A percentile compares a stretch with the other conserved stretches of the same genome.
These are phyloP conservation scores for Mortierella sp. DNA, from an alignment of 371 early-diverging fungal species.

Conservation along the genomic window DNA sequence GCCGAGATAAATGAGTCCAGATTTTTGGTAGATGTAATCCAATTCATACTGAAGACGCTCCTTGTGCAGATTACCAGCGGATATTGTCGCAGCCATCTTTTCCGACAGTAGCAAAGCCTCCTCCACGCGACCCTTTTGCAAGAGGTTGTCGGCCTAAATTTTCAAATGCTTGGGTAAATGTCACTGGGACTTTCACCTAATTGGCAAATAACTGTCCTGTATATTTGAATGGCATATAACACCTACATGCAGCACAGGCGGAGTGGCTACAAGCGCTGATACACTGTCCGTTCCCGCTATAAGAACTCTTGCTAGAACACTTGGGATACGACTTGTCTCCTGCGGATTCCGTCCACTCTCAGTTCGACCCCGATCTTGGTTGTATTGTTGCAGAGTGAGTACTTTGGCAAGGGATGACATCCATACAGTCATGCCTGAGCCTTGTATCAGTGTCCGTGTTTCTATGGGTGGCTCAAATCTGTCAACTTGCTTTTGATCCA, in stretches of 20 bases:
- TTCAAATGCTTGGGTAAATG: conserved; percentile 1
- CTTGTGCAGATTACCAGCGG: conserved; percentile 60
- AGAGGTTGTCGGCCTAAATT: conserved; percentile 32
- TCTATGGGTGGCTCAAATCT: conserved; percentile 67
- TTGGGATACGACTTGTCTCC: conserved; percentile 57
- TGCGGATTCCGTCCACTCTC: conserved; percentile 5
- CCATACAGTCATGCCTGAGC: conserved; percentile 64
- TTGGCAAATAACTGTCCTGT: neutral
- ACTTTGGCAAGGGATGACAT: conserved; percentile 34
- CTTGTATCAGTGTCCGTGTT: conserved; percentile 64
- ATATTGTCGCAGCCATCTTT: conserved; percentile 61
- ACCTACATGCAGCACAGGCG: conserved; percentile 69
- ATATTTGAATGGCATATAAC: neutral
- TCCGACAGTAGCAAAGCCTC: conserved; percentile 56
- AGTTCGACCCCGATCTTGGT: neutral
- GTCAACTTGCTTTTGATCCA: conserved; percentile 69
- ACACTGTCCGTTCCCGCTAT: conserved; percentile 74
- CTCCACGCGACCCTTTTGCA: conserved; percentile 39
- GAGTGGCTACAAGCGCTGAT: conserved; percentile 73
- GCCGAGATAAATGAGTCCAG: conserved; percentile 73
- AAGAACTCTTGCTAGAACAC: conserved; percentile 69
- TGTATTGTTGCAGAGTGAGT: conserved; percentile 3
- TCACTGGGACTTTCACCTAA: neutral
- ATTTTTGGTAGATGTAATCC: conserved; percentile 74
- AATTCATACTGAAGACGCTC: conserved; percentile 66